Evolutionary conservation across 768 basidiomycete species (phyloP), one percentile per base, ranked within the genome.

Genomic region (Lactarius vividus): DNA sequence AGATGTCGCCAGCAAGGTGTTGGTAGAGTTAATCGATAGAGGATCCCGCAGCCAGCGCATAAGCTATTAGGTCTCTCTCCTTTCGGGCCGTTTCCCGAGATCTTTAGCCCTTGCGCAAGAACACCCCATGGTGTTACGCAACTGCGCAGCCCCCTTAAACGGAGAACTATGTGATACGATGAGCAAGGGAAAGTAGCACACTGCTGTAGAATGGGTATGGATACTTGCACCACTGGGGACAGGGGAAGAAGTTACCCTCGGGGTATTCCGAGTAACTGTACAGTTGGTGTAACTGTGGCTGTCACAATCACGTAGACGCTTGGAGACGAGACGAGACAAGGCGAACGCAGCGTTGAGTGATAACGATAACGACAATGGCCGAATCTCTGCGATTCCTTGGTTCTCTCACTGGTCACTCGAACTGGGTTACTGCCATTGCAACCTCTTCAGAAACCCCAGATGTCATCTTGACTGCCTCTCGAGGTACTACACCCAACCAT

Each of bases 371-470:
- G 39, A 62, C 57, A 37, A 69, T 69, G 67, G 61, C 66, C n/a
- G 70, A 70, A 61, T 70, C 70, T 31, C 40, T 70, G 35, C 70
- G 70, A 53, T 70, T 70, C 82, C 87, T 96, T 75, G 95, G 95
- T 73, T 90, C 93, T 71, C 81, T 96, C 77, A 82, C 89, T 75
- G 95, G 94, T 78, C 93, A 96, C 87, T 90, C 92, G 76, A 93
- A 93, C 82, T 96, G 94, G 93, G 91, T 99, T 74, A 99, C 96
- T 72, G 95, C 97, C 75, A 94, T 99, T 75, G 97, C 97, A 64
- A 97, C 96, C 74, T 94, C 92, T 67, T 93, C 92, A 71, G 96
- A 98, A 84, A 98, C 96, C 83, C 97, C 96, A 56, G 96, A 99
- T 79, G 93, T 97, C 90, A 96, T 99, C 80, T 81, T 99, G 79